Base-by-base conservation (phyloP, 192 early-diverging fungal species). In the Dissophora ornata region DNA sequence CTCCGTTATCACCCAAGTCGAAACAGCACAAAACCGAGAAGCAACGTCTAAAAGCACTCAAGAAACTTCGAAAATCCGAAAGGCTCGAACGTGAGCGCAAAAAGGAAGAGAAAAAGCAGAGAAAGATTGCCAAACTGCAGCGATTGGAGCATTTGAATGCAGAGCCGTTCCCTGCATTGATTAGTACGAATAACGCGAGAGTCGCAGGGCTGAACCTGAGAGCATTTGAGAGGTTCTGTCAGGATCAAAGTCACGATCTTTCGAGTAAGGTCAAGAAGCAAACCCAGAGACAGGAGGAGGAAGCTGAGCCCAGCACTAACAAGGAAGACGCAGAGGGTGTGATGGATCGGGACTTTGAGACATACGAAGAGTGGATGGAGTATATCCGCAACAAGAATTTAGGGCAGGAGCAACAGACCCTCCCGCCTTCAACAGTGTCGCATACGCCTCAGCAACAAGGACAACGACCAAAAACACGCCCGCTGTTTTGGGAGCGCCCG, bases 141-240 rank as follows among this genome's bases (percentile, higher is more conserved):
- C 26, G 38, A 22, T 9, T 52, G 22, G 57, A 53, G 19, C 53
- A 56, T 22, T 13, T 52, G 21, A 56, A 65, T 12, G 25, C 33
- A 7, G 70, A 73, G 18, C 62, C 62, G 4, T 73, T 65, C 49
- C 70, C 62, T n/a, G 54, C 45, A 4, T 32, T 73, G 15, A 73
- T 73, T 10, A 59, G 61, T 11, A 65, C 70, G 28, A 73, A 73
- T 28, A 73, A 65, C 34, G 70, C 70, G 1, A 57, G 70, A 30
- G 40, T 73, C n/a, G 47, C 55, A 3, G 56, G 44, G 0, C 19
- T 73, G 28, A 64, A 73, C 32, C 32, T 33, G 25, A 55, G 47
- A 5, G 70, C 61, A 16, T 73, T 64, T 36, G 24, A 11, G 18
- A 64, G 11, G 47, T 65, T 73, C 25, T 73, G 70, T 64, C 50